phyloP scores from a whole-genome alignment of 176 grass and related monocot species.

The Oryza brachyantha region DNA sequence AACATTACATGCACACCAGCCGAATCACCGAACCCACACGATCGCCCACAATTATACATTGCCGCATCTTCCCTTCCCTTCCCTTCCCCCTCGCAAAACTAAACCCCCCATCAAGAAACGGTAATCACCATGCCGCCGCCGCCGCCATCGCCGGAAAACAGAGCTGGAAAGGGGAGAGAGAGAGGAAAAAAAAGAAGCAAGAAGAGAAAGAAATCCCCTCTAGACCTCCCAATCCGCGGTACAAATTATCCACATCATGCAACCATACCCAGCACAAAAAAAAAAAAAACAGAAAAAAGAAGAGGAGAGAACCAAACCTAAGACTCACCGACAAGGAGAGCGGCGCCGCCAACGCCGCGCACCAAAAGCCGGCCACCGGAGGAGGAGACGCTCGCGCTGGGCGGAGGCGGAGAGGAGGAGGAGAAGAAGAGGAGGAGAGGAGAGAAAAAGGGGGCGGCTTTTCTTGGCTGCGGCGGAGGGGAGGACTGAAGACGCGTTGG shows the following conservation, averaged over 20 bases:
- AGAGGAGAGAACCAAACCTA: no score
- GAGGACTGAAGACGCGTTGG: slow-evolving; percentile 48
- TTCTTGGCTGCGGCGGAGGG: slow-evolving; percentile 19
- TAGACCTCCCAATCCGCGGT: no score
- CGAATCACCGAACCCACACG: neutral
- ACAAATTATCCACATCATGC: no score
- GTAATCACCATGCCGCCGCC: neutral
- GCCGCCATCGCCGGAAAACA: neutral
- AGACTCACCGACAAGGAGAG: no score
- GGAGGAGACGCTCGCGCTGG: no score
- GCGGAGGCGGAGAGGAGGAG: neutral
- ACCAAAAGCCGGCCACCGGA: no score
- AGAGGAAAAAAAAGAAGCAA: no score
- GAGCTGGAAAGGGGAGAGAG: neutral
- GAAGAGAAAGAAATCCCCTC: no score
- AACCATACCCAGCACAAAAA: no score
- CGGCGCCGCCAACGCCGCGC: no score
- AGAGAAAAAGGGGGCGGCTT: slow-evolving; percentile 15
- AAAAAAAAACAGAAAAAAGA: no score
- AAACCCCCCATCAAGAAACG: slow-evolving; percentile 32
- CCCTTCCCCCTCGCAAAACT: neutral
- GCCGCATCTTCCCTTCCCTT: neutral
- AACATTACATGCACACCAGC: neutral
- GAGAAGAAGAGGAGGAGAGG: slow-evolving; percentile 10
- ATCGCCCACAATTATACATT: slow-evolving; percentile 13